Conservation (phyloP, 2,329 filamentous ascomycete genomes). For the Trichophyton verrucosum region DNA sequence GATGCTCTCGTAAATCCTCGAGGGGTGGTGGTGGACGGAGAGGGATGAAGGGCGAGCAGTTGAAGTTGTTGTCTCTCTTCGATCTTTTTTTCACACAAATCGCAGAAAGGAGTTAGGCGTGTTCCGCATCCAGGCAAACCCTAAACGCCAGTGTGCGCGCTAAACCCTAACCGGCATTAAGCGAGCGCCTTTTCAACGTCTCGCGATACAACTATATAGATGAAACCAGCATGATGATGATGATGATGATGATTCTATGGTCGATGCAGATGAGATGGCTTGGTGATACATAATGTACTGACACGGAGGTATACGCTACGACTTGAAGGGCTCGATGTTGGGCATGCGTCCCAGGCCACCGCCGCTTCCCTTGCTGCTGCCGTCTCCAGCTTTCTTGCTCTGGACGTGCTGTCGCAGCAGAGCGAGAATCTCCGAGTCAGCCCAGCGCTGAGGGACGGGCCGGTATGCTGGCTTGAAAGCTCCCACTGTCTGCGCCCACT, state of each 20-base stretch:
- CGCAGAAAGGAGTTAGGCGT: constrained; percentile 7
- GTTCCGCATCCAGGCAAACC: constrained; percentile 27
- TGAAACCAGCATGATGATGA: not conserved
- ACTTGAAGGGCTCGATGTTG: constrained; percentile 32
- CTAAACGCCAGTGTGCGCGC: constrained; percentile 24
- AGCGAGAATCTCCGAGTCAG: constrained; percentile 62
- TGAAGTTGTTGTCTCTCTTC: constrained; percentile 3
- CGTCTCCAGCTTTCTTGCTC: constrained; percentile 46
- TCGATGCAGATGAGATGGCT: not conserved
- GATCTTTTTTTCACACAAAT: constrained; percentile 26
- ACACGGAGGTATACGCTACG: constrained; percentile 7
- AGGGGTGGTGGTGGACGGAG: constrained; percentile 21
- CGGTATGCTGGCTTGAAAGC: constrained; percentile 89
- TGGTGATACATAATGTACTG: constrained; percentile 3
- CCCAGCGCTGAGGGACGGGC: constrained; percentile 78
- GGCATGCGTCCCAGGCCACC: constrained; percentile 39
- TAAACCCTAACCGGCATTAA: constrained; percentile 20
- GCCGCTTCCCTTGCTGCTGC: constrained; percentile 24
- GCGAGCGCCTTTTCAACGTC: constrained; percentile 12
- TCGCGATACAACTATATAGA: not conserved
- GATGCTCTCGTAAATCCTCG: constrained; percentile 22
- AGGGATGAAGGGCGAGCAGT: constrained; percentile 27
- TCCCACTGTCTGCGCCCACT: constrained; percentile 95
- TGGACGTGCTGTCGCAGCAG: constrained; percentile 72
- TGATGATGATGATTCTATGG: not conserved